Base-by-base conservation (phyloP, 805 yeast genomes). In the Kodamaea fukazawae region DNA sequence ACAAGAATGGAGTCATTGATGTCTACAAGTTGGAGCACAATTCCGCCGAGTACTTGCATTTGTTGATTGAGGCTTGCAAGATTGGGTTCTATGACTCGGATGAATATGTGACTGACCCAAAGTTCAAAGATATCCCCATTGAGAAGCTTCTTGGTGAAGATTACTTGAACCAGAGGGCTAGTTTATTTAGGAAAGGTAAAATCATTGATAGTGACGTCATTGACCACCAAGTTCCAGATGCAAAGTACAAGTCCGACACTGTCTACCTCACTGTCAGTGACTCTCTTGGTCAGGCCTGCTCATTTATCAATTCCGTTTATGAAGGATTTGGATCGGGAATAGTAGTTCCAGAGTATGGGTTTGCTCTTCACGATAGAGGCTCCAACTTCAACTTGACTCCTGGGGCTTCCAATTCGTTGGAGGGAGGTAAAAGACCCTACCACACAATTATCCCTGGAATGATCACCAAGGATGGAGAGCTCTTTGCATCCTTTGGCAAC, bases 381-480 rank as follows among this genome's bases (percentile, higher is more conserved):
- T 78, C 80, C 30, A 86, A 84, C 58, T 86, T 86, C 65, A 79
- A 77, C 49, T 63, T 83, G 42, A 70, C 73, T 40, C 75, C 76
- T 4, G 73, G 74, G 2, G 70, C 79, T 20, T 70, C 72, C 38
- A 86, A 86, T 54, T 72, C 75, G 36, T 58, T 82, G 31, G 88
- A 74, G 38, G 86, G 87, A 2, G 73, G 76, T 13, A 86, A 86
- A 57, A 67, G 93, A 47, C 81, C 88, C 1, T 86, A 84, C 58
- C 95, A 86, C 53, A 86, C 95, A 0, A 86, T 86, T 43, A 85
- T 86, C 43, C 95, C 95, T 1, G 86, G 88, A 0, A 74, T 86
- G 81, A 75, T 86, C 22, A 86, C 95, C 10, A 70, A 64, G 18
- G 76, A 75, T 18, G 60, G 57, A 13, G 49, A 54, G 4, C 60